Conservation (phyloP, 208 protist species). For the Leishmania tarentolae region DNA sequence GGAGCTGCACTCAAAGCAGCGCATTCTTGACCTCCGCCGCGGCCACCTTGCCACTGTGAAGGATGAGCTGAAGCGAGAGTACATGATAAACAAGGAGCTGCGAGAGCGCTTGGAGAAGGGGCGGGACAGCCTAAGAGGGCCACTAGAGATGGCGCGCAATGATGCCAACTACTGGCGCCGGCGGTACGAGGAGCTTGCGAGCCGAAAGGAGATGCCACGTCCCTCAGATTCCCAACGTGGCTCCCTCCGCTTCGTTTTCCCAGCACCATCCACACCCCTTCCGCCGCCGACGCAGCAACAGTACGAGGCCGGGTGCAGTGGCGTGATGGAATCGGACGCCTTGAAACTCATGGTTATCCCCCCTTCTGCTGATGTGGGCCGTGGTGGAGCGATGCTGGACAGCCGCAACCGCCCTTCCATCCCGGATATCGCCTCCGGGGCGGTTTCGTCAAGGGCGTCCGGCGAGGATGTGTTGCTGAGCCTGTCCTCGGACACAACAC, state of each 20-base stretch:
- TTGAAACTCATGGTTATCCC: neutral
- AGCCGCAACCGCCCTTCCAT: slow-evolving; percentile 7
- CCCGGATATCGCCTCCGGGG: neutral
- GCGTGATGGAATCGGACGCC: neutral
- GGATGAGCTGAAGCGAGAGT: slow-evolving; percentile 61
- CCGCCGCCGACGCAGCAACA: neutral
- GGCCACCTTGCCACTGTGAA: slow-evolving; percentile 80
- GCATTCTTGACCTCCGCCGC: slow-evolving; percentile 60
- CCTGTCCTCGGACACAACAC: slow-evolving; percentile 25
- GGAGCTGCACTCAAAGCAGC: slow-evolving; percentile 63
- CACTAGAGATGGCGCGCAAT: slow-evolving; percentile 50
- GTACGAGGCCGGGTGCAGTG: neutral
- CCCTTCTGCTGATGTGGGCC: neutral
- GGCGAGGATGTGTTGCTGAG: slow-evolving; percentile 30
- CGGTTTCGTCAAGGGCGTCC: slow-evolving; percentile 24
- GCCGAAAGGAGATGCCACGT: neutral
- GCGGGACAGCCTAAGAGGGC: slow-evolving; percentile 29
- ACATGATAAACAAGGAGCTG: slow-evolving; percentile 46
- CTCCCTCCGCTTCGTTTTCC: slow-evolving; percentile 22
- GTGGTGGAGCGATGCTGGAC: neutral
- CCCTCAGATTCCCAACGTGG: slow-evolving; percentile 16
- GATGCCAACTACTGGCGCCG: slow-evolving; percentile 73
- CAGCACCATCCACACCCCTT: neutral
- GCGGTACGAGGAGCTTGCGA: slow-evolving; percentile 61
- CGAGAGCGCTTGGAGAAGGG: slow-evolving; percentile 54